These are phyloP conservation scores for Adansonia rubrostipa DNA, from an alignment of 441 rosid genomes.

Conservation along the genomic window DNA sequence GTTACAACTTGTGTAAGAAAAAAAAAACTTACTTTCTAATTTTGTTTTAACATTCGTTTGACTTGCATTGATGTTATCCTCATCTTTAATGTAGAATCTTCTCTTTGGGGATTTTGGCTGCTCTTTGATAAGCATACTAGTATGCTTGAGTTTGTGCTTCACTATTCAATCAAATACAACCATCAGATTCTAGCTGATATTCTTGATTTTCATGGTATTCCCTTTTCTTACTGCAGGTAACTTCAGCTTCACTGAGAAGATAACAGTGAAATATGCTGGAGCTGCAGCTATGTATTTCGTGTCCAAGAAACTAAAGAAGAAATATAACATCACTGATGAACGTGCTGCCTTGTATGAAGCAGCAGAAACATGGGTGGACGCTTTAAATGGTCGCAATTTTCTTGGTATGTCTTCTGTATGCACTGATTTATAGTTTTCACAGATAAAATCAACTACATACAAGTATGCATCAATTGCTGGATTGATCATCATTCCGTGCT, in stretches of 20 bases:
- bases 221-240: slow-evolving; percentile 38
- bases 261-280: slow-evolving; percentile 51
- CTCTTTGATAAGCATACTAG: background rate
- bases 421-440: slow-evolving; percentile 7
- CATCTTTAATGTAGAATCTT: background rate
- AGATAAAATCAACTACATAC: background rate
- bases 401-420: slow-evolving; percentile 39
- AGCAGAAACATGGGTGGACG: slow-evolving; percentile 53
- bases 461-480: background rate
- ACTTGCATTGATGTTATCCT: background rate
- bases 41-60: background rate
- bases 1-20: background rate
- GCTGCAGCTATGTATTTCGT: slow-evolving; percentile 56
- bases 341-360: slow-evolving; percentile 50
- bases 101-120: background rate
- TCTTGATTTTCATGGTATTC: slow-evolving; percentile 25
- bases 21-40: background rate
- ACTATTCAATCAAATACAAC: background rate
- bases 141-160: slow-evolving; percentile 11
- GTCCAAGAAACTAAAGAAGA: slow-evolving; percentile 50
- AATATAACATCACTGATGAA: slow-evolving; percentile 52
- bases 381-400: slow-evolving; percentile 47
- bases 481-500: background rate
- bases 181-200: slow-evolving; percentile 9
- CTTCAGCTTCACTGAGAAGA: slow-evolving; percentile 42